Base-by-base conservation (phyloP, 345 rosid genomes). In the Garcia nutans region DNA sequence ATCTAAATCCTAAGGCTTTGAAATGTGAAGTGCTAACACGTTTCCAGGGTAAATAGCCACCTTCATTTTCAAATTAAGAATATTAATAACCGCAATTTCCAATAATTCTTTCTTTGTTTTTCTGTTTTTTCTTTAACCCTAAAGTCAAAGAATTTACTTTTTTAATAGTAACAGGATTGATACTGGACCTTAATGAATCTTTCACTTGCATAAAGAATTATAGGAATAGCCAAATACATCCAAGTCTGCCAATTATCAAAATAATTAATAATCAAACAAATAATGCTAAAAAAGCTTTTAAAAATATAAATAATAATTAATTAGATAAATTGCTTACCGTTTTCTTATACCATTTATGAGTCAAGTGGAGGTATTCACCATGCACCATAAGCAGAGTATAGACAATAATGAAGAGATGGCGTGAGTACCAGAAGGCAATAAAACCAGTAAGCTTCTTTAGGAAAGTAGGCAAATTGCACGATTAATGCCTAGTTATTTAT, bases 341-440 rank as follows among this genome's bases (percentile, higher is more conserved):
- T 75, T 89, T 92, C 83, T 84, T 82, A 78, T 81, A 85, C 92
- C 90, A 87, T 37, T 86, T 78, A 59, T 85, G 76, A 67, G 85
- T 83, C 28, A 90, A 82, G 82, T 90, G 90, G 33, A 92, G 87
- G 79, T 81, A 82, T 56, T 75, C 69, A 8, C 97, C 97, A 71
- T 92, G 97, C 5, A 86, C 88, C 71, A 92, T 50, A 49, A 92
- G 93, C 74, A 90, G 84, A 24, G 82, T 26, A 77, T 90, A 92
- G 82, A 92, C 97, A 22, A 92, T 83, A 80, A 90, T 74, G 50
- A 92, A 90, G 60, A 92, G 79, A 49, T 92, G 97, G 77, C 90
- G 96, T 24, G 95, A 89, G 76, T 90, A 92, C 97, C 97, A 89
- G 65, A 92, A 92, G 74, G 96, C 95, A 76, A 90, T 92, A 82